Evolutionary conservation across 768 basidiomycete species (phyloP).

Genomic region (Pholiota molesta): DNA sequence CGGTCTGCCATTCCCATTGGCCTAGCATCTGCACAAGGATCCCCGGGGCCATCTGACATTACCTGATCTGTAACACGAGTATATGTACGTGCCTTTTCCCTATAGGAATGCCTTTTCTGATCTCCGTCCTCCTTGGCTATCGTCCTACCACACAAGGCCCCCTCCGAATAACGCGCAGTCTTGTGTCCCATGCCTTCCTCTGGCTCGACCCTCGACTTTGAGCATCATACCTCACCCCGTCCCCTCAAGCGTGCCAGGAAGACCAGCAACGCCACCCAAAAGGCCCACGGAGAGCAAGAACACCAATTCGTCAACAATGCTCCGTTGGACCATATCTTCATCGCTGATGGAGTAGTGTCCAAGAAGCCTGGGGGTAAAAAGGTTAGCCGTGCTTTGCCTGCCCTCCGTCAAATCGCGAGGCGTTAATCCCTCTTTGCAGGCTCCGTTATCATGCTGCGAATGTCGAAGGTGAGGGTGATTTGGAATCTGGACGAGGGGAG

Average conservation of each 20-base stretch:
- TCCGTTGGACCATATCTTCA: conserved; percentile 53
- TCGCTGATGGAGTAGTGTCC: conserved; percentile 46
- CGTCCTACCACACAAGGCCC: conserved; percentile 33
- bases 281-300: conserved; percentile 25
- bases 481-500: conserved; percentile 10
- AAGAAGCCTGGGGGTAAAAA: conserved; percentile 53
- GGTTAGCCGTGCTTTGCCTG: conserved; percentile 30
- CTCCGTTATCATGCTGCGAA: conserved; percentile 65
- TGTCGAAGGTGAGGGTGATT: conserved; percentile 50
- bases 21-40: conserved; percentile 22
- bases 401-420: conserved; percentile 4
- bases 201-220: conserved; percentile 23
- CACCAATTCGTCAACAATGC: conserved; percentile 28
- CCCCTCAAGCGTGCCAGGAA: conserved; percentile 53
- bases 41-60: conserved; percentile 25
- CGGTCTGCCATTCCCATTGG: conserved; percentile 25
- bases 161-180: conserved; percentile 35
- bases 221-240: conserved; percentile 28
- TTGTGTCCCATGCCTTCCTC: conserved; percentile 24
- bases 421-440: conserved; percentile 27
- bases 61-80: conserved; percentile 25
- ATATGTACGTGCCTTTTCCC: conserved; percentile 31
- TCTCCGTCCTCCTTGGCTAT: conserved; percentile 30
- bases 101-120: conserved; percentile 28
- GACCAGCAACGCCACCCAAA: conserved; percentile 20